phyloP scores from a whole-genome alignment of 1,139 yeast species.

The Meyerozyma athensensis region DNA sequence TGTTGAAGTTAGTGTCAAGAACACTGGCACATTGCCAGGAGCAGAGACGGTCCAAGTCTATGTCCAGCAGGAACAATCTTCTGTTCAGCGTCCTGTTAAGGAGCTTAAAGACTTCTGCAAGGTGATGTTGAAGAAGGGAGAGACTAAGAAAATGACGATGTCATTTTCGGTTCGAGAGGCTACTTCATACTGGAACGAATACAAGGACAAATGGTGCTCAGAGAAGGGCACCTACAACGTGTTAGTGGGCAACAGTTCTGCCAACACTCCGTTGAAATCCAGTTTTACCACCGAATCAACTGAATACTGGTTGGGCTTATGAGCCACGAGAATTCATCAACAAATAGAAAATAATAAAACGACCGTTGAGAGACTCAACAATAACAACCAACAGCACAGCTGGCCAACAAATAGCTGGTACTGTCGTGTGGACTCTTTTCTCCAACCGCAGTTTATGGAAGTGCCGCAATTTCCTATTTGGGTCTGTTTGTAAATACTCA shows the following conservation, averaged over 20 bases:
- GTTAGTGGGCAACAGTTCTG: conserved; percentile 39
- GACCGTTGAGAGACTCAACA: no score
- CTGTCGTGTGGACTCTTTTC: neutral
- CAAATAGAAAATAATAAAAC: neutral
- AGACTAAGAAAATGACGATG: conserved; percentile 31
- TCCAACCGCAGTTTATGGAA: neutral
- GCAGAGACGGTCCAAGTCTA: conserved; percentile 46
- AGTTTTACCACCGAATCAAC: conserved; percentile 11
- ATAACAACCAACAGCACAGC: no score
- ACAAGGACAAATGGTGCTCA: conserved; percentile 44
- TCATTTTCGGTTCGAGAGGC: conserved; percentile 44
- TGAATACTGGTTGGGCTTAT: conserved; percentile 15
- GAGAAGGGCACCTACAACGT: conserved; percentile 48
- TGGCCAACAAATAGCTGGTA: no score
- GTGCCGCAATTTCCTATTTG: conserved; percentile 8
- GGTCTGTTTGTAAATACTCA: conserved; percentile 12
- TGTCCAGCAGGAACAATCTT: conserved; percentile 33
- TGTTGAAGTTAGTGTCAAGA: conserved; percentile 35
- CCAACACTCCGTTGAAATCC: conserved; percentile 15
- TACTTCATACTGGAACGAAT: conserved; percentile 51
- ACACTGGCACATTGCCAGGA: conserved; percentile 40
- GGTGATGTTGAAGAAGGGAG: conserved; percentile 39
- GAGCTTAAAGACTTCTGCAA: conserved; percentile 55
- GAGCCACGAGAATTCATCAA: neutral
- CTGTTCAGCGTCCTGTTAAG: conserved; percentile 46